Evolutionary conservation across 352 stramenopile genomes (phyloP), one percentile per base, ranked within the genome.

Genomic region (Globisporangium cystogenes): DNA sequence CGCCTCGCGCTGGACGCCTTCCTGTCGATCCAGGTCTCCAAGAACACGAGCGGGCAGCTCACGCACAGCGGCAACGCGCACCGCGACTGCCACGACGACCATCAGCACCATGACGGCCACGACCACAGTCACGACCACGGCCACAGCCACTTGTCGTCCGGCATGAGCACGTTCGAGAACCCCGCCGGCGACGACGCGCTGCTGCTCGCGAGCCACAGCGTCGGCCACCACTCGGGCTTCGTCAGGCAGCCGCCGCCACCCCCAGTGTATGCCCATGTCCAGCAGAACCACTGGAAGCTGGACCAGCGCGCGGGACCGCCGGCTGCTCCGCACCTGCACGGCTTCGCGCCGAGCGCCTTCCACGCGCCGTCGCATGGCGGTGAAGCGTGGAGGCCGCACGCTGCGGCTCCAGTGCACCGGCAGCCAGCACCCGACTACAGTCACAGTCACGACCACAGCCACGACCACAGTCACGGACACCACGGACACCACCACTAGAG

Each of bases 81-180:
- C 16, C 14, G 57, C 44, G 10, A 54, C n/a, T 36, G 60, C 43
- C 24, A 60, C 1, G 35, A 69, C 39, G 48, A 55, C n/a, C 54
- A 60, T 15, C 42, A 56, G 15, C 44, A 59, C 44, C 23, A 24
- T 31, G 35, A 72, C 8, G 50, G 55, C 29, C 56, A 60, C 1
- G 39, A 69, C 41, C 48, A 55, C 20, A 52, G 57, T 15, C 42
- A 56, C 15, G 44, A 60, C 44, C 27, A 31, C 8, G 46, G 55
- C 29, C 35, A 60, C n/a, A 29, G 58, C 15, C 29, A 60, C 36
- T 29, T 47, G 20, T 55, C 49, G 27, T 67, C 59, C 1, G 55
- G 55, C n/a, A 78, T 84, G 76, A 84, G 72, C 20, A 85, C 74
- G 21, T 69, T 80, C 46, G 74, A 87, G 52, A 87, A 87, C 49